These are phyloP conservation scores for Debaryomyces sp. DNA, from an alignment of 1,139 yeast genomes.

Conservation along the genomic window DNA sequence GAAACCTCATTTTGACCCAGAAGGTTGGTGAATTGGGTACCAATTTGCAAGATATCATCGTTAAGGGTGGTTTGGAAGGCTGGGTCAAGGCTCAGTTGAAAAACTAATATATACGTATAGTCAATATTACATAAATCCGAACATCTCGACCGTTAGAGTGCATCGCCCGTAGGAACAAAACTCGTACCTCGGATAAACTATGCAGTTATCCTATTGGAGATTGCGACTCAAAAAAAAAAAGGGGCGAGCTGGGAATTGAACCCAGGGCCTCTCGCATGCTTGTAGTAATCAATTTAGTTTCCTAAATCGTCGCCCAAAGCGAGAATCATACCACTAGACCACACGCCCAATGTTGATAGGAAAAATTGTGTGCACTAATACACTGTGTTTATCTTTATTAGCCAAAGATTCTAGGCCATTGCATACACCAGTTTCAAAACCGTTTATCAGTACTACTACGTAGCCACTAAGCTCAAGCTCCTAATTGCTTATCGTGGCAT, in stretches of 20 bases:
- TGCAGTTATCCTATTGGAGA: too few relatives aligned
- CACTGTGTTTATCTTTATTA: too few relatives aligned
- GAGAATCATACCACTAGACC: conserved; percentile 25
- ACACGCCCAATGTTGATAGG: conserved; percentile 21
- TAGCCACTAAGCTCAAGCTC: neutral
- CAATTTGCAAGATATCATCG: conserved; percentile 93
- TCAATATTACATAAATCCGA: neutral
- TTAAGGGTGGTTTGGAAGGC: conserved; percentile 96
- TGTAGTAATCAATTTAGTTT: conserved; percentile 7
- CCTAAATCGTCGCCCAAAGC: conserved; percentile 18
- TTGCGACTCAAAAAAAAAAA: too few relatives aligned
- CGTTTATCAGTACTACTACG: too few relatives aligned
- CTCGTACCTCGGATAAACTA: too few relatives aligned
- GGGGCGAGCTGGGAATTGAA: conserved; percentile 20
- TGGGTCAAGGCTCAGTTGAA: conserved; percentile 85
- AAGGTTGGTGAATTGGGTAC: conserved; percentile 96
- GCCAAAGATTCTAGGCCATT: too few relatives aligned
- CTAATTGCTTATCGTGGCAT: neutral
- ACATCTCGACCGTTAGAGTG: neutral
- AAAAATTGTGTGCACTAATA: neutral
- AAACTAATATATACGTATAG: neutral
- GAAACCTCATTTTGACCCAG: conserved; percentile 71
- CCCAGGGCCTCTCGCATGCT: conserved; percentile 18
- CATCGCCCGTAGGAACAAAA: neutral
- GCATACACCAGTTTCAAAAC: too few relatives aligned